Percentiles rank a stretch among this genome's conserved stretches.
Conservation (phyloP, 176 grass and related monocot species). For the Tuctoria greenei region DNA sequence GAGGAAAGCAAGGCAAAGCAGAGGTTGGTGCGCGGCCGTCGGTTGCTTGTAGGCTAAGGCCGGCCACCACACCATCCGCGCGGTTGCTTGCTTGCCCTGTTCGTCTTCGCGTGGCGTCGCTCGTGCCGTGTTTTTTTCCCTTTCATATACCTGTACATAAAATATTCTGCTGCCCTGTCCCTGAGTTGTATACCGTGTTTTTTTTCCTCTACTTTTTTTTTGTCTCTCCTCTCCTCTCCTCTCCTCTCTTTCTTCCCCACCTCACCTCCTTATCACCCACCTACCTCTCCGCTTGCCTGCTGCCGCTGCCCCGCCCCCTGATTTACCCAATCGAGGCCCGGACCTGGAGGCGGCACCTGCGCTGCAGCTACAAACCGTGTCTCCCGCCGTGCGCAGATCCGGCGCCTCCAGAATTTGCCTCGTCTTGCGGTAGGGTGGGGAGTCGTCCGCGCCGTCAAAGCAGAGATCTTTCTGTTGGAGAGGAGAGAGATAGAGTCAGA, state of each 20-base stretch:
- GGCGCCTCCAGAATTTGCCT: slow-evolving; percentile 4
- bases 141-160: slow-evolving; percentile 21
- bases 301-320: not conserved
- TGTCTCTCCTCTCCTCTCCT: not conserved
- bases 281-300: slow-evolving; percentile 31
- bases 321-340: slow-evolving; percentile 43
- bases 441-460: not conserved
- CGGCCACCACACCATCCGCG: not conserved
- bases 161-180: slow-evolving; percentile 43
- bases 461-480: not conserved
- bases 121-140: not conserved
- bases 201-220: not conserved
- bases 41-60: slow-evolving; percentile 50
- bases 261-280: slow-evolving; percentile 31
- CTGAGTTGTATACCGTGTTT: slow-evolving; percentile 29
- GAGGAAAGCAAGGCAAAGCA: not conserved
- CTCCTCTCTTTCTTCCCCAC: slow-evolving; percentile 9
- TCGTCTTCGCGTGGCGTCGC: not conserved
- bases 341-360: slow-evolving; percentile 35
- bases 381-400: slow-evolving; percentile 31
- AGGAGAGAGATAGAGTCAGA: not conserved
- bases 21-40: slow-evolving; percentile 7
- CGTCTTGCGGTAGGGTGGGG: not conserved
- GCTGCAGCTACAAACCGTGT: not conserved
- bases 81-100: no score